These are phyloP conservation scores for Didymella segeticola DNA, from an alignment of 2,329 filamentous ascomycete species.

Conservation along the genomic window DNA sequence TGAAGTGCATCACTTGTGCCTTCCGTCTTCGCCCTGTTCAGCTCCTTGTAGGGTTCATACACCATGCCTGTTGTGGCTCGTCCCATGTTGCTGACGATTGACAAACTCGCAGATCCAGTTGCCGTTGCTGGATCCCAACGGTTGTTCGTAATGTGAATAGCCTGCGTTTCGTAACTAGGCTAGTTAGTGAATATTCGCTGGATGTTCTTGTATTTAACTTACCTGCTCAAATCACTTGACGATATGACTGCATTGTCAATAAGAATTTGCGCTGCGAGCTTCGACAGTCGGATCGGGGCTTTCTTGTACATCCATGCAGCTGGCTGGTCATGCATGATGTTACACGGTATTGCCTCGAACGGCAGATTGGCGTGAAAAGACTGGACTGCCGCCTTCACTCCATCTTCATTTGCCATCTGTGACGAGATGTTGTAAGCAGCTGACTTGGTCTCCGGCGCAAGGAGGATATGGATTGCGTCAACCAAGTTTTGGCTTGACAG, in stretches of 20 bases:
- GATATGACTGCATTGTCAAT: slow-evolving; percentile 26
- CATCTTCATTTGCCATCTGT: slow-evolving; percentile 33
- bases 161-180: slow-evolving; percentile 25
- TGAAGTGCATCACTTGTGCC: slow-evolving; percentile 1
- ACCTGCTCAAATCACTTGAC: slow-evolving; percentile 27
- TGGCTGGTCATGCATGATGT: slow-evolving; percentile 25
- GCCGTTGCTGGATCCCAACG: slow-evolving; percentile 72
- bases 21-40: slow-evolving; percentile 10
- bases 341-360: slow-evolving; percentile 33
- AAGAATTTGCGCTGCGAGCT: slow-evolving; percentile 32
- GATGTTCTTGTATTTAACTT: slow-evolving; percentile 2
- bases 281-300: slow-evolving; percentile 25
- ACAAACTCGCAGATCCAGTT: slow-evolving; percentile 63
- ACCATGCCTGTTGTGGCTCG: slow-evolving; percentile 65
- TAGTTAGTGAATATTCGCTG: neutral
- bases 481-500: slow-evolving; percentile 32
- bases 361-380: slow-evolving; percentile 39
- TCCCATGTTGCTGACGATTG: slow-evolving; percentile 62
- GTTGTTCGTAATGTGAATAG: slow-evolving; percentile 41
- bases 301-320: slow-evolving; percentile 36
- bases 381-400: slow-evolving; percentile 31
- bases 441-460: slow-evolving; percentile 22
- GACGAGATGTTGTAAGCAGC: slow-evolving; percentile 29
- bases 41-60: slow-evolving; percentile 19
- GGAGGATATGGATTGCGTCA: slow-evolving; percentile 30